phyloP scores from a whole-genome alignment of 1,139 yeast genomes.

The Scheffersomyces lignicola region DNA sequence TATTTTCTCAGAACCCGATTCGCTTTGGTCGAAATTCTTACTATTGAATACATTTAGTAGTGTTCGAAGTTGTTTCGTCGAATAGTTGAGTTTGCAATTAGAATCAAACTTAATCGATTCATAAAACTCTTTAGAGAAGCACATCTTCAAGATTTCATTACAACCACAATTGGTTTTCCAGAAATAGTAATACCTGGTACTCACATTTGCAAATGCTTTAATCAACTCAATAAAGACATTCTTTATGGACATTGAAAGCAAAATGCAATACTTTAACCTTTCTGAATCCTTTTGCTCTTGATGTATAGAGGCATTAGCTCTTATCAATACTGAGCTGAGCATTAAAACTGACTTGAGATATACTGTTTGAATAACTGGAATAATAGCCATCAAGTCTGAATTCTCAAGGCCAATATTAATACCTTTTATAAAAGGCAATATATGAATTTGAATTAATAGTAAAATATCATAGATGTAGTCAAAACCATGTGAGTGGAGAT shows the following conservation, averaged over 20 bases:
- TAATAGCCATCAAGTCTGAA: background rate
- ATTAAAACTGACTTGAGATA: background rate
- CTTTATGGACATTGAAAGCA: background rate
- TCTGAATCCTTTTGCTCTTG: background rate
- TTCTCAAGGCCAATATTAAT: background rate
- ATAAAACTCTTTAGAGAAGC: slow-evolving; percentile 1
- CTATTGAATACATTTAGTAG: background rate
- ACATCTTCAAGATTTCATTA: background rate
- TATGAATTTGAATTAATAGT: background rate
- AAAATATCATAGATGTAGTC: background rate
- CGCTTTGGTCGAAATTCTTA: background rate
- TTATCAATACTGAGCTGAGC: background rate
- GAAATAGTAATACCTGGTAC: slow-evolving; percentile 2
- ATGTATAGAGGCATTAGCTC: slow-evolving; percentile 2
- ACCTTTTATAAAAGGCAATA: background rate
- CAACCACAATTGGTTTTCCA: background rate
- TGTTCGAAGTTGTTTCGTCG: background rate
- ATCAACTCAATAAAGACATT: background rate
- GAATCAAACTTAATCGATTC: slow-evolving; percentile 2
- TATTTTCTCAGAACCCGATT: background rate
- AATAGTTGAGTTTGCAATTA: background rate
- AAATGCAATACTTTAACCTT: background rate
- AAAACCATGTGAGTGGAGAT: background rate
- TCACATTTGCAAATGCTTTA: background rate
- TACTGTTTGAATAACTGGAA: slow-evolving; percentile 1